Conservation (phyloP, 2,329 filamentous ascomycete species). For the Neonectria magnoliae region DNA sequence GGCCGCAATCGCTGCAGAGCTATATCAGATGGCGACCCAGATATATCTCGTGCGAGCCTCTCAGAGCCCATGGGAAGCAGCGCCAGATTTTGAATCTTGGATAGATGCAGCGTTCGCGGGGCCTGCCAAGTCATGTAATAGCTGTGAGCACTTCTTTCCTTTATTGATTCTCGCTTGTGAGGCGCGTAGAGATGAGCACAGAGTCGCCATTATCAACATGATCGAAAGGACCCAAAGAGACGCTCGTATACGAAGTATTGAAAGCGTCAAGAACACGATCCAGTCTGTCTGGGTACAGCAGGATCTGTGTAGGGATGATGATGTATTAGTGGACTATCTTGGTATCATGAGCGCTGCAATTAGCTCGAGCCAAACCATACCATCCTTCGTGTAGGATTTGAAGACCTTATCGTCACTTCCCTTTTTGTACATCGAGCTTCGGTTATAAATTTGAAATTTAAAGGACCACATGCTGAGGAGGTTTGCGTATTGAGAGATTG, state of each 20-base stretch:
- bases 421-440: not conserved
- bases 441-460: not conserved
- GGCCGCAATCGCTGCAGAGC: not conserved
- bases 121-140: constrained; percentile 5
- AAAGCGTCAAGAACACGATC: constrained; percentile 35
- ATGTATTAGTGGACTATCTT: constrained; percentile 45
- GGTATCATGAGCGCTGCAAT: constrained; percentile 36
- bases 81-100: constrained; percentile 31
- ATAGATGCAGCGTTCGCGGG: constrained; percentile 33
- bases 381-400: constrained; percentile 19
- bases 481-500: no score
- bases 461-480: no score
- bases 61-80: constrained; percentile 37
- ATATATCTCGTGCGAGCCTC: constrained; percentile 34
- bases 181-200: constrained; percentile 46
- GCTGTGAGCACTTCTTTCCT: constrained; percentile 48
- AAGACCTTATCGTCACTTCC: not conserved
- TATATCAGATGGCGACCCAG: constrained; percentile 30
- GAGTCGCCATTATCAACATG: constrained; percentile 43
- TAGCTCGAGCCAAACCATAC: constrained; percentile 25
- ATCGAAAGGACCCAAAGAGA: constrained; percentile 41
- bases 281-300: constrained; percentile 48
- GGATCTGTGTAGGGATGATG: constrained; percentile 46
- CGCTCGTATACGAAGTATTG: constrained; percentile 36
- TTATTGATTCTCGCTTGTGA: constrained; percentile 49